Evolutionary conservation across 257 asterid species (phyloP).

Genomic region (Solanum microdontum): DNA sequence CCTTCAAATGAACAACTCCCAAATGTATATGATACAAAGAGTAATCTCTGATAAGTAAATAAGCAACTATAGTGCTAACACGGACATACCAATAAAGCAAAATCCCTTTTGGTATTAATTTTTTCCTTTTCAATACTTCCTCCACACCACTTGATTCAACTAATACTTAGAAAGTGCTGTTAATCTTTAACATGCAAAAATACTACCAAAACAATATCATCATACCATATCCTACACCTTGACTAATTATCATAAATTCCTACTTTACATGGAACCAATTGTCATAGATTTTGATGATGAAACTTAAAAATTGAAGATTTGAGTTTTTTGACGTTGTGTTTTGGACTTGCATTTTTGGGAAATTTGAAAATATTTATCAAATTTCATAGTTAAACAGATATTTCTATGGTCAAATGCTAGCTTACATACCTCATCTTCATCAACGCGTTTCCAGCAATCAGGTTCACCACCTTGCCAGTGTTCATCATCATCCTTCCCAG

Average conservation of each 20-base stretch:
- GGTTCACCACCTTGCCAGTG: constrained; percentile 92
- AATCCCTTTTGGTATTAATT: not conserved
- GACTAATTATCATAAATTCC: not conserved
- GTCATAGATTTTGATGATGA: not conserved
- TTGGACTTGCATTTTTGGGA: not conserved
- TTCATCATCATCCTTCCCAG: constrained; percentile 51
- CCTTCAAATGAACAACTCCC: not conserved
- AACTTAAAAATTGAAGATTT: not conserved
- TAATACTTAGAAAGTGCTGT: not conserved
- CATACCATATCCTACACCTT: not conserved
- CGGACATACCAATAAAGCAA: not conserved
- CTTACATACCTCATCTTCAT: constrained; percentile 66
- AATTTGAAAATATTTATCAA: not conserved
- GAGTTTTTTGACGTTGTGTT: not conserved
- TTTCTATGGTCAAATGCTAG: not conserved
- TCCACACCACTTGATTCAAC: not conserved
- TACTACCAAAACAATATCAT: not conserved
- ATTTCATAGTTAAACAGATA: not conserved
- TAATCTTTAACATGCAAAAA: not conserved
- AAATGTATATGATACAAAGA: not conserved
- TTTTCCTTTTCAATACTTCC: not conserved
- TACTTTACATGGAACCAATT: not conserved
- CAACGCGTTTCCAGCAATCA: constrained; percentile 80
- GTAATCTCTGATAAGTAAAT: not conserved
- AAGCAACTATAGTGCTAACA: not conserved